A percentile compares a stretch with the other conserved stretches of the same genome.
Evolutionary conservation across 2,329 filamentous ascomycete species (phyloP).

Genomic region (Phaeosphaeriaceae sp.): DNA sequence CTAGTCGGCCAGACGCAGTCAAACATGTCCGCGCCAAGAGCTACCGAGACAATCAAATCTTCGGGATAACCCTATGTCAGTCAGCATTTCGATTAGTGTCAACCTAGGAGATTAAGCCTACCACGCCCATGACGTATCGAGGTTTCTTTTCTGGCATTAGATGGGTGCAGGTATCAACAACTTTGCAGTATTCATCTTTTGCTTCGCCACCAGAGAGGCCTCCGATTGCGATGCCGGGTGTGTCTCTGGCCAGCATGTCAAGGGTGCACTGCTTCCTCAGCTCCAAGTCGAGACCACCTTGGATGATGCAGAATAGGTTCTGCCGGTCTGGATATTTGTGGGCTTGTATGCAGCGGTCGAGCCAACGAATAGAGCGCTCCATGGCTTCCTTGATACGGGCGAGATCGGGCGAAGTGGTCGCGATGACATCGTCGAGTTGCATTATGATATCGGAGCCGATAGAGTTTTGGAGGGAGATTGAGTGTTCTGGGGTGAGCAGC

Average conservation of each 20-base stretch:
- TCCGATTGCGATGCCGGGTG: slow-evolving; percentile 95
- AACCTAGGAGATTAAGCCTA: slow-evolving; percentile 41
- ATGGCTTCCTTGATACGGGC: slow-evolving; percentile 92
- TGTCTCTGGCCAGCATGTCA: slow-evolving; percentile 88
- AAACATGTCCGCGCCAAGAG: slow-evolving; percentile 97
- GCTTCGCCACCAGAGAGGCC: slow-evolving; percentile 94
- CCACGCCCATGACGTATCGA: slow-evolving; percentile 98
- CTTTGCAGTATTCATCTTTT: slow-evolving; percentile 89
- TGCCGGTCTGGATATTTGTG: slow-evolving; percentile 83
- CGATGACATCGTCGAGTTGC: slow-evolving; percentile 98
- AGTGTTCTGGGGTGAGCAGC: slow-evolving; percentile 97
- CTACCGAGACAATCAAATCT: slow-evolving; percentile 90
- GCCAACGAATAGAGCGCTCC: slow-evolving; percentile 91
- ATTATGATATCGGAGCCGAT: slow-evolving; percentile 99
- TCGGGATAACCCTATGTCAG: slow-evolving; percentile 79
- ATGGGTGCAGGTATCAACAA: slow-evolving; percentile 84
- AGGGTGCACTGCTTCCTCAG: slow-evolving; percentile 82
- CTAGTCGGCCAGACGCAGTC: slow-evolving; percentile 99
- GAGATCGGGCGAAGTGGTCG: slow-evolving; percentile 89
- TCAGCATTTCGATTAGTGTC: slow-evolving; percentile 13
- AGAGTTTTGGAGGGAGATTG: slow-evolving; percentile 92
- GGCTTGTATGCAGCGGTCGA: slow-evolving; percentile 90
- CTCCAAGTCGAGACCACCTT: slow-evolving; percentile 88
- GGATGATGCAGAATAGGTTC: slow-evolving; percentile 98
- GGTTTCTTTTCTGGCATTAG: slow-evolving; percentile 89